Conservation (phyloP, 179 eudicot genomes). For the Silene vulgaris region DNA sequence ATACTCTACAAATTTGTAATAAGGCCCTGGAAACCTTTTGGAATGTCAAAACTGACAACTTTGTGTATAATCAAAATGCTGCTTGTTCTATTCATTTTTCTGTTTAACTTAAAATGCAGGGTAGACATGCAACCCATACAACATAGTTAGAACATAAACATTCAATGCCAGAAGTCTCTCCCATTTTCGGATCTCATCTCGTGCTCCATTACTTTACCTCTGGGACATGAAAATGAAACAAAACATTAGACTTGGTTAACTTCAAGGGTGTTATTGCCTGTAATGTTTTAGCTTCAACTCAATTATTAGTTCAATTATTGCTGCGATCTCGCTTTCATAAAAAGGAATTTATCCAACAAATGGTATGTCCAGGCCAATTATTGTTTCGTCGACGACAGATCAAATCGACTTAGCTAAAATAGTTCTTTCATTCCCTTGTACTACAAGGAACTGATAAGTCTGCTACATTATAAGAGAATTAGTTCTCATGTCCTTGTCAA, state of each 20-base stretch:
- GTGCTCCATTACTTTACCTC: too few species aligned
- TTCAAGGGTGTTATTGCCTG: not conserved
- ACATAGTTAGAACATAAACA: too few species aligned
- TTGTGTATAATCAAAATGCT: constrained; percentile 14
- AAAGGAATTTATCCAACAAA: too few species aligned
- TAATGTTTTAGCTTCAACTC: not conserved
- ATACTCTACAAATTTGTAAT: constrained; percentile 18
- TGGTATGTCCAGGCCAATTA: too few species aligned
- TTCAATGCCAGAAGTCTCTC: too few species aligned
- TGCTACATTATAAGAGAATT: not conserved
- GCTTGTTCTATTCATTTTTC: not conserved
- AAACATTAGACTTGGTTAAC: not conserved
- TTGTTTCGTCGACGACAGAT: not conserved
- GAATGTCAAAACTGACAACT: constrained; percentile 2
- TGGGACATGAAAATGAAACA: too few species aligned
- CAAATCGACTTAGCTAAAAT: constrained; percentile 4
- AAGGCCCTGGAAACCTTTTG: constrained; percentile 8
- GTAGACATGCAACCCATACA: too few species aligned
- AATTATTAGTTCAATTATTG: not conserved
- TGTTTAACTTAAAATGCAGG: too few species aligned
- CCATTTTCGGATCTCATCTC: too few species aligned
- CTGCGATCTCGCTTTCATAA: not conserved
- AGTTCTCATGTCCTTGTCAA: constrained; percentile 13
- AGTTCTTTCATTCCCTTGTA: not conserved
- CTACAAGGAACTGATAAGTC: not conserved